Conservation (phyloP, 129 eudicot species). For the Escallonia herrerae region DNA sequence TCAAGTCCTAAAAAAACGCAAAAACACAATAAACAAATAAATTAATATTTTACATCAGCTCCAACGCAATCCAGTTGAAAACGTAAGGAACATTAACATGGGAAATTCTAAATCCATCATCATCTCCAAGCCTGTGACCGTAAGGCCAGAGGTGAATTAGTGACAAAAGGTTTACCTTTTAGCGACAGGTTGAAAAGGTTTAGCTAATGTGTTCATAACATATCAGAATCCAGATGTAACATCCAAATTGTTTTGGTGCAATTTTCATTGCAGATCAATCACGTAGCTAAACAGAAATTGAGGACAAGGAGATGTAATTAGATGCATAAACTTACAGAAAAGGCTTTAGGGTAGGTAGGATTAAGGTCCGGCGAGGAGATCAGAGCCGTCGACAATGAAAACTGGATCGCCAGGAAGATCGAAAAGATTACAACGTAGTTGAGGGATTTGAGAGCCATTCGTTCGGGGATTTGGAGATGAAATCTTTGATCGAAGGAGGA, state of each 20-base stretch:
- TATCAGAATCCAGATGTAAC: too few species aligned
- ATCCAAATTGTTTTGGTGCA: too few species aligned
- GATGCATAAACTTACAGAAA: constrained; percentile 44
- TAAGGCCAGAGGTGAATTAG: too few species aligned
- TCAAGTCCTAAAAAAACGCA: constrained; percentile 54
- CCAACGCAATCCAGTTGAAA: not conserved
- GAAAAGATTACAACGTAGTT: constrained; percentile 8
- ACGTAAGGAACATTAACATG: too few species aligned
- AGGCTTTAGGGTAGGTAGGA: constrained; percentile 63
- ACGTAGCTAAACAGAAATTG: too few species aligned
- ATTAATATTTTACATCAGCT: constrained; percentile 4
- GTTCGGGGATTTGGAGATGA: not conserved
- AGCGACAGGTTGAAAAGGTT: too few species aligned
- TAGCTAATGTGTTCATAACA: too few species aligned
- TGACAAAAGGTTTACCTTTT: too few species aligned
- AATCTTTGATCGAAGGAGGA: not conserved
- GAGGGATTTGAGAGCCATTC: constrained; percentile 19
- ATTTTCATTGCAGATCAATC: too few species aligned
- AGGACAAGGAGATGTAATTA: not conserved
- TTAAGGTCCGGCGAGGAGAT: constrained; percentile 41
- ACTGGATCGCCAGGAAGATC: constrained; percentile 28
- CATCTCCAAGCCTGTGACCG: too few species aligned
- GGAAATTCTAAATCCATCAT: too few species aligned
- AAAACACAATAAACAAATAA: not conserved
- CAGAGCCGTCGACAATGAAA: constrained; percentile 45